These are phyloP conservation scores for Pyronema omphalodes DNA, from an alignment of 495 filamentous ascomycete species.

Conservation along the genomic window DNA sequence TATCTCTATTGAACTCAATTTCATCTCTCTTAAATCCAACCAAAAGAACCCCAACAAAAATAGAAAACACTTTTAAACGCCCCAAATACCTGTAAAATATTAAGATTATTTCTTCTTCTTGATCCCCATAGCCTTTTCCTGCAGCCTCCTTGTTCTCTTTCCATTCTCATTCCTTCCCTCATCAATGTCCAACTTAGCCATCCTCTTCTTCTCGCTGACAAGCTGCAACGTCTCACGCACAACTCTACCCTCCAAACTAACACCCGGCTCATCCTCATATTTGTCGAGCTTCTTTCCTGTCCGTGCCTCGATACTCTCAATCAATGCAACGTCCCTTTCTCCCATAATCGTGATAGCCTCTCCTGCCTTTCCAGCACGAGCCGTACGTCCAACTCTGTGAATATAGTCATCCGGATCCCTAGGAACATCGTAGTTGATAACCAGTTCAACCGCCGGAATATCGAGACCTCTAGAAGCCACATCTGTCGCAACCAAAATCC, in stretches of 20 bases:
- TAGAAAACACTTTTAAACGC: too few species aligned
- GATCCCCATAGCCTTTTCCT: conserved; percentile 28
- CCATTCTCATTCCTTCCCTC: conserved; percentile 74
- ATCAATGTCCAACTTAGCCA: conserved; percentile 75
- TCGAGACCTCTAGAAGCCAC: conserved; percentile 92
- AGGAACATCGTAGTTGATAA: conserved; percentile 90
- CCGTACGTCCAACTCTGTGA: conserved; percentile 87
- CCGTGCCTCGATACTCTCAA: conserved; percentile 70
- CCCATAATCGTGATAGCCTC: conserved; percentile 77
- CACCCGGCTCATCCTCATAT: conserved; percentile 62
- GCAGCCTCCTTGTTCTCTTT: conserved; percentile 46
- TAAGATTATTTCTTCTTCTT: conserved; percentile 6
- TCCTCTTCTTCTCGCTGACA: conserved; percentile 79
- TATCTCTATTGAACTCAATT: too few species aligned
- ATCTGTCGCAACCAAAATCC: conserved; percentile 85
- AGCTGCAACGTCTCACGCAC: conserved; percentile 65
- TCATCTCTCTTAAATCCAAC: too few species aligned
- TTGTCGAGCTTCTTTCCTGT: conserved; percentile 64
- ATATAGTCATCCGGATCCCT: conserved; percentile 95
- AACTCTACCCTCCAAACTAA: conserved; percentile 75
- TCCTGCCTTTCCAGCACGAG: conserved; percentile 68
- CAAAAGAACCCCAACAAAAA: too few species aligned
- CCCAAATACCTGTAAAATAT: too few species aligned
- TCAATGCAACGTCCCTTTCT: conserved; percentile 72
- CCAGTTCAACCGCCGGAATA: conserved; percentile 76